phyloP scores from a whole-genome alignment of 805 yeast species.

The Sungouiozyma ichnusensis region DNA sequence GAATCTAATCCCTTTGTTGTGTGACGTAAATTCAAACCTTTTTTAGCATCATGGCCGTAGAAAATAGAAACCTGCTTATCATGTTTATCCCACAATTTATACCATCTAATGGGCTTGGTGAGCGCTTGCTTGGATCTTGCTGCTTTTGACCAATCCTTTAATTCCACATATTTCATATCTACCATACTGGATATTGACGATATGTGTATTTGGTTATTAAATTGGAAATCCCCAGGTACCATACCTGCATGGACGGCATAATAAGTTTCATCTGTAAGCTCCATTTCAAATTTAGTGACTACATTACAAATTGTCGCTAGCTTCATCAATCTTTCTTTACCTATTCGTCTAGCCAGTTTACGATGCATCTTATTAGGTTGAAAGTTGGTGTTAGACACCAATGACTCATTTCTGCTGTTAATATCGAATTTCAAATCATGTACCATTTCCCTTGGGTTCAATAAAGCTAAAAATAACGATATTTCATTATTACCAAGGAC shows the following conservation, averaged over 20 bases:
- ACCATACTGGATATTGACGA: constrained; percentile 55
- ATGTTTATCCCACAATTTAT: constrained; percentile 40
- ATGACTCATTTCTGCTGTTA: constrained; percentile 9
- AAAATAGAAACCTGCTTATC: constrained; percentile 36
- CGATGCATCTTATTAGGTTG: constrained; percentile 14
- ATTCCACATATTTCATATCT: constrained; percentile 58
- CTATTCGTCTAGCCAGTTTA: constrained; percentile 15
- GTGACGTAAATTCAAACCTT: constrained; percentile 55
- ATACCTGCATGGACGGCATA: constrained; percentile 81
- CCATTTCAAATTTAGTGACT: constrained; percentile 12
- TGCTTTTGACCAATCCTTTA: constrained; percentile 45
- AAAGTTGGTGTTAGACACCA: constrained; percentile 9
- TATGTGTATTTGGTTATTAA: constrained; percentile 9
- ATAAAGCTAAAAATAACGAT: constrained; percentile 45
- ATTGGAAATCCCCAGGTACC: constrained; percentile 44
- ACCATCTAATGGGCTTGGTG: constrained; percentile 38
- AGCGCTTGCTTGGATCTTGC: constrained; percentile 17
- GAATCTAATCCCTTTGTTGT: constrained; percentile 75
- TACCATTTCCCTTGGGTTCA: constrained; percentile 32
- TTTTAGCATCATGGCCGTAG: constrained; percentile 84
- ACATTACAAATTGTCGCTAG: constrained; percentile 16
- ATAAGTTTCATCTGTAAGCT: constrained; percentile 21
- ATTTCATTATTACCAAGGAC: constrained; percentile 87
- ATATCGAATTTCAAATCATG: constrained; percentile 12
- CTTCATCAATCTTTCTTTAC: constrained; percentile 9